Evolutionary conservation across 192 early-diverging fungal genomes (phyloP), one percentile per base, ranked within the genome.

Genomic region (Coemansia sp.): DNA sequence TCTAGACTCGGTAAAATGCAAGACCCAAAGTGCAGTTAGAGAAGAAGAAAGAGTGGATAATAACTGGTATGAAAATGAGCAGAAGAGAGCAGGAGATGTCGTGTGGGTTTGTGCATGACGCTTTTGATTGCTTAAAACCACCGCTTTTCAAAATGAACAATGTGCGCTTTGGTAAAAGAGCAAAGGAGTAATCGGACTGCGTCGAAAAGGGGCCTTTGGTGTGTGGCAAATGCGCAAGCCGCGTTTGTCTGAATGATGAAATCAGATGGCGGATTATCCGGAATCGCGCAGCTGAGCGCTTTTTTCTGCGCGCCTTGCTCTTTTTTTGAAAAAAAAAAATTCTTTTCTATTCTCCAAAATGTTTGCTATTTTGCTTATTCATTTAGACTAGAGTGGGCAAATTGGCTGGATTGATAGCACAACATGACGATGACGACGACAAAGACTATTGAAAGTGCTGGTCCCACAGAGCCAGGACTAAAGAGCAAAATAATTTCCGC

Each of bases 401-500:
- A 15, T 8, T 8, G 52, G 19, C n/a, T n/a, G 17, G 10, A 53
- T 24, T 22, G 52, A 53, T 53, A 53, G 52, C n/a, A 7, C 34
- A 19, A 34, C 10, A 35, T 53, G 52, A 19, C 52, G 52, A 53
- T 17, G n/a, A 53, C n/a, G n/a, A n/a, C n/a, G n/a, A n/a, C n/a
- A n/a, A 35, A 10, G 52, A 8, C 9, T 32, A 19, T 32, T 17
- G n/a, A 34, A 17, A 35, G 52, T 29, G 32, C n/a, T 7, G 32
- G 2, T 53, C 52, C 32, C 32, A 3, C 17, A 37, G 67, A 57
- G 48, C 58, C 73, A 19, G 68, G 60, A 27, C 56, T 77, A 12
- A 64, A 63, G 58, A 68, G 62, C 53, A 88, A 84, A 44, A 90
- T 91, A 60, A 29, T 91, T 18, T 93, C 95, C 10, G 95, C 95